Percentiles rank a stretch among this genome's conserved stretches.
Conservation (phyloP, 1,284 basidiomycete genomes). For the Wolfiporia cocos region DNA sequence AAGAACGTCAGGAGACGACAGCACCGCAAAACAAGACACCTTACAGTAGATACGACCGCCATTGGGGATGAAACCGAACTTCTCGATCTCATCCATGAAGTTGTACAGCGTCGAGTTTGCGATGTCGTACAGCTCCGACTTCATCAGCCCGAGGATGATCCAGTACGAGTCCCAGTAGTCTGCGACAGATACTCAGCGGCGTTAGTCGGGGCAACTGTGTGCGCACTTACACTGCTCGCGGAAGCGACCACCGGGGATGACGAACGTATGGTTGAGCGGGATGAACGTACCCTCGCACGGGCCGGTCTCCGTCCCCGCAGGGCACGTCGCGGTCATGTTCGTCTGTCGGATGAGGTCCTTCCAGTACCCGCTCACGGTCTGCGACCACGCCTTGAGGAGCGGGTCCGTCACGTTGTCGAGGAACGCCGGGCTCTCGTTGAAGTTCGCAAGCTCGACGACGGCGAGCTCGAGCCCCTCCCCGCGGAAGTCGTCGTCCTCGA, state of each 20-base stretch:
- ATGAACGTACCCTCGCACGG: conserved; percentile 80
- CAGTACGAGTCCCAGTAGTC: conserved; percentile 87
- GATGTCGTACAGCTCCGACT: conserved; percentile 70
- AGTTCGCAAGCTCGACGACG: conserved; percentile 55
- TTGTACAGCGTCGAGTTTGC: conserved; percentile 80
- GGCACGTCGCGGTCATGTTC: conserved; percentile 65
- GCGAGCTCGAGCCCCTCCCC: conserved; percentile 85
- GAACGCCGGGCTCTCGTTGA: conserved; percentile 62
- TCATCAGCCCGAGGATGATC: conserved; percentile 81
- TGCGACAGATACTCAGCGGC: conserved; percentile 14
- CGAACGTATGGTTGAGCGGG: conserved; percentile 85
- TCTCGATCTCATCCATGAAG: conserved; percentile 88
- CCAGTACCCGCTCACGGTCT: conserved; percentile 82
- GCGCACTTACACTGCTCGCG: conserved; percentile 58
- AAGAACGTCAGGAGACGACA: not conserved
- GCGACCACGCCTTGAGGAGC: conserved; percentile 66
- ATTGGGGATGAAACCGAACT: conserved; percentile 87
- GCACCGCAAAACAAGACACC: conserved; percentile 18
- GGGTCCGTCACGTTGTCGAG: conserved; percentile 69
- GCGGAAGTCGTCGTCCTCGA: conserved; percentile 72
- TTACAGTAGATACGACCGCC: conserved; percentile 80
- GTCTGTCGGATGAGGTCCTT: conserved; percentile 71
- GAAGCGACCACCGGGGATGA: conserved; percentile 81
- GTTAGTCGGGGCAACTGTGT: not conserved
- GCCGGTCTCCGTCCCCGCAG: conserved; percentile 36